These are phyloP conservation scores for Metschnikowia kunwiensis DNA, from an alignment of 805 yeast species.

Conservation along the genomic window DNA sequence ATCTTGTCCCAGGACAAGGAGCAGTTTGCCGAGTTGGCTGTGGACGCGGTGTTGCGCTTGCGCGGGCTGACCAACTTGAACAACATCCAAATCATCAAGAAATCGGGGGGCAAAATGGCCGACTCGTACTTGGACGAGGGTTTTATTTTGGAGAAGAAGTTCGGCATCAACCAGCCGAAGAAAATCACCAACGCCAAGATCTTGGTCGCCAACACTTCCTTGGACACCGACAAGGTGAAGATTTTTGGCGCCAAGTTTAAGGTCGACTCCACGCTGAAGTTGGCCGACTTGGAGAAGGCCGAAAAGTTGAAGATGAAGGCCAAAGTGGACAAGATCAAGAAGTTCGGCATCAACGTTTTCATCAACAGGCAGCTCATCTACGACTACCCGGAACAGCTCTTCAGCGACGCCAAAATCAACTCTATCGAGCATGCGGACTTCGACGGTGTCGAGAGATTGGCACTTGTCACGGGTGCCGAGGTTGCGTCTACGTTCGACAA, in stretches of 20 bases:
- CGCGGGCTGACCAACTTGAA: conserved; percentile 86
- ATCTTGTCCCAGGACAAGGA: conserved; percentile 93
- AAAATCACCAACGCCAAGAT: conserved; percentile 77
- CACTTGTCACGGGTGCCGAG: conserved; percentile 97
- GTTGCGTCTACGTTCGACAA: conserved; percentile 94
- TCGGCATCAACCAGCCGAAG: conserved; percentile 94
- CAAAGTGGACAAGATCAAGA: conserved; percentile 85
- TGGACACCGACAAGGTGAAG: conserved; percentile 97
- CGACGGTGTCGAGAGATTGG: conserved; percentile 95
- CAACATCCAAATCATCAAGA: conserved; percentile 90
- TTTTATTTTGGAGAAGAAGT: conserved; percentile 83
- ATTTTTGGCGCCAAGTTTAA: conserved; percentile 97
- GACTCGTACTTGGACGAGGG: conserved; percentile 97
- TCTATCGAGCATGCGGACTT: conserved; percentile 98
- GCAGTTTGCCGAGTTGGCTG: conserved; percentile 84
- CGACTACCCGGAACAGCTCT: conserved; percentile 96
- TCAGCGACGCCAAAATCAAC: conserved; percentile 81
- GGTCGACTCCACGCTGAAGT: conserved; percentile 90
- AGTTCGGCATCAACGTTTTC: conserved; percentile 83
- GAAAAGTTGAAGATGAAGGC: conserved; percentile 90
- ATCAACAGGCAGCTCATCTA: conserved; percentile 95
- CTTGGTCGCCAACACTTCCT: conserved; percentile 89
- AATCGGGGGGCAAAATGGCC: conserved; percentile 85
- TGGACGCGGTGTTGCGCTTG: conserved; percentile 86
- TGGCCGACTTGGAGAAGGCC: conserved; percentile 91